Evolutionary conservation across 176 grass and related monocot species (phyloP).

Genomic region (Panicum miliaceum): DNA sequence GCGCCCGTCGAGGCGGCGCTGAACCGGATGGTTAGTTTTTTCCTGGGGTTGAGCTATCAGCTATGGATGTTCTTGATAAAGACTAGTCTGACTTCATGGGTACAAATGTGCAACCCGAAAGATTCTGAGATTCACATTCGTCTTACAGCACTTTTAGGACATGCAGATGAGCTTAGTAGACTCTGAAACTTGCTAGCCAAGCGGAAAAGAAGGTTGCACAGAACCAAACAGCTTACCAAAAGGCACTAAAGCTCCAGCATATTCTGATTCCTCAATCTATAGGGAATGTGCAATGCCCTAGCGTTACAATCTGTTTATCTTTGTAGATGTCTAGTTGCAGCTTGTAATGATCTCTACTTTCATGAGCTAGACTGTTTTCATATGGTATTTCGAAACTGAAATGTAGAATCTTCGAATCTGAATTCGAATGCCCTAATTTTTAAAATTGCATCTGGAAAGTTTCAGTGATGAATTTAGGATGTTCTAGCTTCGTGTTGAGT

Average conservation of each 20-base stretch:
- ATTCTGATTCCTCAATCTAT: constrained; percentile 21
- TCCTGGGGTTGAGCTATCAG: not conserved
- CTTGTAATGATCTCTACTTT: not conserved
- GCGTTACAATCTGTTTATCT: not conserved
- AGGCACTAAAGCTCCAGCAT: constrained; percentile 22
- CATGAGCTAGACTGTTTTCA: not conserved
- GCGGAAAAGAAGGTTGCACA: not conserved
- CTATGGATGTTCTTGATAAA: not conserved
- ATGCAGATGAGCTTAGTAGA: not conserved
- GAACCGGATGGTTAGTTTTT: constrained; percentile 55
- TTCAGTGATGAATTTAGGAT: not conserved
- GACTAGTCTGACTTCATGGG: not conserved
- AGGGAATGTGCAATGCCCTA: constrained; percentile 8
- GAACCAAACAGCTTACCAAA: not conserved
- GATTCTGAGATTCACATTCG: not conserved
- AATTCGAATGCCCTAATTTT: not conserved
- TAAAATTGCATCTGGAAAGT: not conserved
- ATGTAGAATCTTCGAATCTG: not conserved
- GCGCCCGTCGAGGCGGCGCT: constrained; percentile 37
- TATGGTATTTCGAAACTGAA: not conserved
- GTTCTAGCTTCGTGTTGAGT: not conserved
- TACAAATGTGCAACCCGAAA: not conserved
- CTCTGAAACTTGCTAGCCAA: constrained; percentile 11
- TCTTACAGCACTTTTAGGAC: not conserved
- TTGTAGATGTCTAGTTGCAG: not conserved